Percentiles rank a stretch among this genome's conserved stretches.
These are phyloP conservation scores for Penicillium steckii DNA, from an alignment of 495 filamentous ascomycete species.

Conservation along the genomic window DNA sequence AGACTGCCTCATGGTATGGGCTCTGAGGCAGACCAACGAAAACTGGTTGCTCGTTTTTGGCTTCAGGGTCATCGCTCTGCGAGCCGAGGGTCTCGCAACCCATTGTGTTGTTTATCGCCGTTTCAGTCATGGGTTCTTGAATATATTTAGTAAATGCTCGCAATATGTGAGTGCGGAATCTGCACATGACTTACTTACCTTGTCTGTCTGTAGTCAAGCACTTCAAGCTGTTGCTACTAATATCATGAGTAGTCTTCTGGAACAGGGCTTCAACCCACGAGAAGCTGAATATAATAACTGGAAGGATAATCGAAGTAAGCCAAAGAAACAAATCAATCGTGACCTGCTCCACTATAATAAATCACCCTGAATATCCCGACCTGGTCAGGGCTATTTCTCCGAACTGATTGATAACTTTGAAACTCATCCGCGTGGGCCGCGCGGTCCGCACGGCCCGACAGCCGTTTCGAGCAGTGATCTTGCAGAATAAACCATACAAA, in stretches of 20 bases:
- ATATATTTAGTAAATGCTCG: background rate
- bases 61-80: background rate
- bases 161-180: no score
- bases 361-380: background rate
- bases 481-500: background rate
- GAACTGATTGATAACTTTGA: constrained; percentile 11
- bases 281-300: background rate
- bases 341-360: background rate
- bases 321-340: background rate
- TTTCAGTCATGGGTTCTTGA: background rate
- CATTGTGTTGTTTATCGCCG: background rate
- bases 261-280: background rate
- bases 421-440: constrained; percentile 3
- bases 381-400: background rate
- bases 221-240: no score
- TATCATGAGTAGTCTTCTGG: no score
- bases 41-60: constrained; percentile 2
- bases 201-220: no score
- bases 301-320: background rate
- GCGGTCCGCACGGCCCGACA: constrained; percentile 13
- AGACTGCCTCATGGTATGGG: constrained; percentile 8
- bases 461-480: background rate
- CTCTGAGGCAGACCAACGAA: constrained; percentile 7
- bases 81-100: background rate
- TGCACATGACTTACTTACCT: no score